Conservation (phyloP, 306 rosid genomes). For the Morella rubra region DNA sequence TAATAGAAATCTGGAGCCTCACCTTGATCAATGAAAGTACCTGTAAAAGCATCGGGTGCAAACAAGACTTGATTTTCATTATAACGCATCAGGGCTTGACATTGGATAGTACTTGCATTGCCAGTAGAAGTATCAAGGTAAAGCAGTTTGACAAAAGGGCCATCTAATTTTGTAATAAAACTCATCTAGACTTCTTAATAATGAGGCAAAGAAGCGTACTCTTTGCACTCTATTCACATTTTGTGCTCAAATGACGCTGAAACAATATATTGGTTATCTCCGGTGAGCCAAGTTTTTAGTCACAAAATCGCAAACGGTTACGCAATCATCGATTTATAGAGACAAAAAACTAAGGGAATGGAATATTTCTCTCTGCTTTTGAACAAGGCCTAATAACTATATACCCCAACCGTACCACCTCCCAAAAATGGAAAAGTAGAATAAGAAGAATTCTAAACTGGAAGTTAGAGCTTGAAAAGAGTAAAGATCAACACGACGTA, state of each 20-base stretch:
- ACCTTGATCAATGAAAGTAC: conserved; percentile 90
- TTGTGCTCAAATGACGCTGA: not conserved
- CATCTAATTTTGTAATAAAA: conserved; percentile 7
- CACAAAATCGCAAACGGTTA: not conserved
- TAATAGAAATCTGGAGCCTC: conserved; percentile 76
- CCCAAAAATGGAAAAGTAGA: not conserved
- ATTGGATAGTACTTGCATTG: conserved; percentile 1
- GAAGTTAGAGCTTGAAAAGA: conserved; percentile 6
- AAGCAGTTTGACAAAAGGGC: conserved; percentile 18
- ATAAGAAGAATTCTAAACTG: not conserved
- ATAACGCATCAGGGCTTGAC: conserved; percentile 13
- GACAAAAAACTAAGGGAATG: not conserved
- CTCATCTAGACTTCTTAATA: not conserved
- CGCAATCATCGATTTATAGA: not conserved
- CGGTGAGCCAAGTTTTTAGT: not conserved
- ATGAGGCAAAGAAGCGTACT: not conserved
- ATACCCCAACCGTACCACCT: not conserved
- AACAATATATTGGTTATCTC: not conserved
- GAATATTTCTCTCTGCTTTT: not conserved
- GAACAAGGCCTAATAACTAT: not conserved
- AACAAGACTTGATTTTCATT: conserved; percentile 24
- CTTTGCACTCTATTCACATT: not conserved
- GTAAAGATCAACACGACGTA: conserved; percentile 27
- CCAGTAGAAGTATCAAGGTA: not conserved
- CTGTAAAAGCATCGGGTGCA: conserved; percentile 39